Conservation (phyloP, 2,329 filamentous ascomycete species). For the Aureobasidium sp. region DNA sequence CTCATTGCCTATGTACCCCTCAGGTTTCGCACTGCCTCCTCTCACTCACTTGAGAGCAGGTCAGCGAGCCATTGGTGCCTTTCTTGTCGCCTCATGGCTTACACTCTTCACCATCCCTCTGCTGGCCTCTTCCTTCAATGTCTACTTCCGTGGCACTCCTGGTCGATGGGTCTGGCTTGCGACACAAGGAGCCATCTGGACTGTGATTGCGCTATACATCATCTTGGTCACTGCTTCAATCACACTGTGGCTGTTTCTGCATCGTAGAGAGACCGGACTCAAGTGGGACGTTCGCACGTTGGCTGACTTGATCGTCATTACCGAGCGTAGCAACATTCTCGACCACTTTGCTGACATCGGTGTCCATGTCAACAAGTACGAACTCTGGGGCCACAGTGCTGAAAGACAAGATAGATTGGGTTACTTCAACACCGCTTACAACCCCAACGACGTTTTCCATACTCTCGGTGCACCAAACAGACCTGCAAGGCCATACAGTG, state of each 20-base stretch:
- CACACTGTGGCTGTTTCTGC: constrained; percentile 59
- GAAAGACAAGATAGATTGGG: constrained; percentile 66
- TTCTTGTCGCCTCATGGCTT: constrained; percentile 66
- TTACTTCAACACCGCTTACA: constrained; percentile 70
- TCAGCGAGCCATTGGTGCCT: constrained; percentile 60
- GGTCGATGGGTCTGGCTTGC: constrained; percentile 71
- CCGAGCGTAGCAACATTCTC: constrained; percentile 73
- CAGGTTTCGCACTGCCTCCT: constrained; percentile 61
- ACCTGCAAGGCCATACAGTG: constrained; percentile 44
- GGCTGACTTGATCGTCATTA: constrained; percentile 70
- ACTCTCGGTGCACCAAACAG: constrained; percentile 62
- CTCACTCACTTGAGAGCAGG: constrained; percentile 62
- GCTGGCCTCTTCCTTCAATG: constrained; percentile 67
- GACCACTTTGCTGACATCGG: constrained; percentile 65
- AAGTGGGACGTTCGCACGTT: constrained; percentile 80
- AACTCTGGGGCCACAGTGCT: constrained; percentile 50
- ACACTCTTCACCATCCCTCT: constrained; percentile 74
- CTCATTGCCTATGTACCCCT: constrained; percentile 55
- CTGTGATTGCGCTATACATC: constrained; percentile 65
- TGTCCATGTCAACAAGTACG: constrained; percentile 45
- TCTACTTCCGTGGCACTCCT: constrained; percentile 48
- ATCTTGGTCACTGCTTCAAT: constrained; percentile 54
- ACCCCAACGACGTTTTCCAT: constrained; percentile 65
- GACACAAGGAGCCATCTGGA: constrained; percentile 72
- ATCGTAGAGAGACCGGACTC: constrained; percentile 61